Base-by-base conservation (phyloP, 2,329 filamentous ascomycete genomes). In the Epichloe brachyelytri region DNA sequence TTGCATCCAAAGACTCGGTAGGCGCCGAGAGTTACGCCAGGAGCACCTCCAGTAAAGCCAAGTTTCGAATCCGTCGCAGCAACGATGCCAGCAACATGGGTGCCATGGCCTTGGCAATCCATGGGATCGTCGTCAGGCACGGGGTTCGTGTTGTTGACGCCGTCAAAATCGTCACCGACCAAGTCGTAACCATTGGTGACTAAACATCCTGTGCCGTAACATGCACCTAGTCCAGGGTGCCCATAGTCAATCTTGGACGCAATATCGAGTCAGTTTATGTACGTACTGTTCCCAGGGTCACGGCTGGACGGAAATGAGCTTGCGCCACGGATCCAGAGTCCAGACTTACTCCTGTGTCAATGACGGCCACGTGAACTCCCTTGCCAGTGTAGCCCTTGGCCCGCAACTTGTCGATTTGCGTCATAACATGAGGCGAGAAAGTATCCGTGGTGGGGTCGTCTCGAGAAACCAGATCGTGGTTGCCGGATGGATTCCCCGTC, bases 141-240 rank as follows among this genome's bases (percentile, higher is more conserved):
- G 5, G 58, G 58, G 3, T 4, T 30, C 8, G 26, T 30, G 30
- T 48, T 41, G 19, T 57, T 54, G n/a, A 8, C 36, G 17, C 51
- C 51, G 20, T 43, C 47, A 43, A 37, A 53, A 4, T 51, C 49
- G 19, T 62, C 57, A 6, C 61, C 60, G 26, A 62, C 59, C 22
- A 62, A 54, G 22, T 63, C 60, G 15, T 57, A 53, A 12, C 60
- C 60, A 8, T 47, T n/a, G 3, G 56, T 47, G 34, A 63, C 55
- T 44, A 59, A 64, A 59, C 71, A 79, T 3, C 72, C 76, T 6
- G 66, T 58, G 3, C 78, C 79, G 57, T 80, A 81, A 54, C 77
- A 77, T 43, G 77, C 77, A 37, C 80, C 79, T 3, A 83, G 70
- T 33, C 76, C 74, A 1, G 77, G 76, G 58, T 82, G 78, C 1